phyloP scores from a whole-genome alignment of 352 stramenopile species.

The Peronospora destructor region DNA sequence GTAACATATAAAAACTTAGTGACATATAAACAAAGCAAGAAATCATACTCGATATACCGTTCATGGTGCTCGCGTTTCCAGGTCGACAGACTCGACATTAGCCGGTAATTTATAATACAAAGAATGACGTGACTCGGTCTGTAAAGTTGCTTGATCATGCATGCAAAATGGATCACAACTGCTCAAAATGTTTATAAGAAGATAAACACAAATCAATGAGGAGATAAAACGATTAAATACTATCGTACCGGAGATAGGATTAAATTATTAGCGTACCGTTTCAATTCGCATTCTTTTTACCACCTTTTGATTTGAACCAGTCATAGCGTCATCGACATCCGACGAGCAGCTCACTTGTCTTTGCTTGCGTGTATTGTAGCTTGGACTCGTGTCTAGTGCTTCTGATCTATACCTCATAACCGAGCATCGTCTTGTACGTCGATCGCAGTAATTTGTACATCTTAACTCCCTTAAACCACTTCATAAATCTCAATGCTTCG shows the following conservation, averaged over 20 bases:
- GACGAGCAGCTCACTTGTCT: constrained; percentile 11
- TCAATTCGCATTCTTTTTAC: not conserved
- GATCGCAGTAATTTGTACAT: not conserved
- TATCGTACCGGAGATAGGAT: too few species aligned
- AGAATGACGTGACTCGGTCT: too few species aligned
- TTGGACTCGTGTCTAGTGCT: not conserved
- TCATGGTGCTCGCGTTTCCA: constrained; percentile 21
- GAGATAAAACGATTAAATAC: too few species aligned
- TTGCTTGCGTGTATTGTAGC: constrained; percentile 1
- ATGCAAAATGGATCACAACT: too few species aligned
- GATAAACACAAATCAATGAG: too few species aligned
- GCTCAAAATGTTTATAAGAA: too few species aligned
- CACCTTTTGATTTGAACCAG: constrained; percentile 9
- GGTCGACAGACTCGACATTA: not conserved
- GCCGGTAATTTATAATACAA: too few species aligned
- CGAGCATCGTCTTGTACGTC: not conserved
- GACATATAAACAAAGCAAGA: not conserved
- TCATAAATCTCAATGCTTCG: constrained; percentile 22
- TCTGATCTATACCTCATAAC: not conserved
- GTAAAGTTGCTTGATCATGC: too few species aligned
- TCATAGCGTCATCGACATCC: constrained; percentile 8
- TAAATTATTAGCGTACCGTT: not conserved
- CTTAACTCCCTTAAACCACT: not conserved
- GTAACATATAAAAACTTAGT: not conserved
- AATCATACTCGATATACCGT: constrained; percentile 4